Base-by-base conservation (phyloP, 2,329 filamentous ascomycete species). In the Phyllosticta paracitricarpa region DNA sequence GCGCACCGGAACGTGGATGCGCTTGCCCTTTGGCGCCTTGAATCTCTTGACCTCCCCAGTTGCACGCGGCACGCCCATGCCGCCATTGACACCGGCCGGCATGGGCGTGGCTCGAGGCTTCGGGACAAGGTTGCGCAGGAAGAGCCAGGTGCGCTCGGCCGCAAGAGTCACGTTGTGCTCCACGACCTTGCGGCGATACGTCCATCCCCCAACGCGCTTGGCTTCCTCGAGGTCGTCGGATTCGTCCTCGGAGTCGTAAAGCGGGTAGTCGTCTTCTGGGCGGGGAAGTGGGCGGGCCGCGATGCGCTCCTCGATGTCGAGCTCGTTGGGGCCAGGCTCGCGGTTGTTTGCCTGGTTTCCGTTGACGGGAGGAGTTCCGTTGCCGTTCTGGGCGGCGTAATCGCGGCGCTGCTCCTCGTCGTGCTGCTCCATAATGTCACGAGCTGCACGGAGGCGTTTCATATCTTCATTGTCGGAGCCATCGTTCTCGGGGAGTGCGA, bases 201-300 rank as follows among this genome's bases (percentile, higher is more conserved):
- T 81, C 81, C 85, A 87, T 24, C 90, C 89, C 25, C 92, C 91
- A 48, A 89, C 78, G 48, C 87, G 81, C 62, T 86, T 84, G 0
- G 91, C 91, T 70, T 91, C 88, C 71, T 93, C 89, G 4, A 95
- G 77, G 12, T 55, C 82, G 61, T 88, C 85, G 58, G 91, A 85
- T 3, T 89, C 88, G 63, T 95, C 90, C 57, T 92, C 88, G 0
- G 91, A 96, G 70, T 99, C 94, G 74, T 99, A 99, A 14, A 97
- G 78, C 1, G 89, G 88, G 68, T 89, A 95, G 65, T 91, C 89
- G 25, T 91, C 86, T 33, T 86, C 81, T 1, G 78, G 73, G 8
- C 84, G 75, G 2, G 78, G 73, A 10, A 84, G 75, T 0, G 81
- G 80, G 59, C 85, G 76, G 22, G 82, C 84, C 2, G 82, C 82